These are phyloP conservation scores for Colletotrichum nymphaeae DNA, from an alignment of 2,329 filamentous ascomycete species.

Conservation along the genomic window DNA sequence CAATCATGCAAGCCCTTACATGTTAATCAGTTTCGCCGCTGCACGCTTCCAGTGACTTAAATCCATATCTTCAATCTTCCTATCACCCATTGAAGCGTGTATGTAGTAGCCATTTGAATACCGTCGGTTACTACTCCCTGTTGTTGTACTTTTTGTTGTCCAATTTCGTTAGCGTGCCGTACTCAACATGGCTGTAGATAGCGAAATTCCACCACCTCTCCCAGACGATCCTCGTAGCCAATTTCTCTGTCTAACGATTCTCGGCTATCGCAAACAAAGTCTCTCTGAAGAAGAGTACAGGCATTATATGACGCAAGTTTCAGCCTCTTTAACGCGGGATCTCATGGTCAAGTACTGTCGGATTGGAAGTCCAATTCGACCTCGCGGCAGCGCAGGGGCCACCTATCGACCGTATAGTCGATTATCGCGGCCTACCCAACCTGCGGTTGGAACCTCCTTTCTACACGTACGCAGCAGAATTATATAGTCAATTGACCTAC, in stretches of 20 bases:
- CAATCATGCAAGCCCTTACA: not conserved
- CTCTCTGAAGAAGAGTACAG: conserved; percentile 61
- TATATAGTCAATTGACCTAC: no score
- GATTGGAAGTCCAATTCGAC: no score
- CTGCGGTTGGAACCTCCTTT: no score
- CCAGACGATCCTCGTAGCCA: not conserved
- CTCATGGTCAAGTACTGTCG: conserved; percentile 58
- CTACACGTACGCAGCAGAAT: no score
- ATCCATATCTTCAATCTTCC: not conserved
- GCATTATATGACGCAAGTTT: conserved; percentile 57
- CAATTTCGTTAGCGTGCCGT: no score
- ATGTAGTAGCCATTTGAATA: not conserved
- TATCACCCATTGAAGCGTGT: not conserved
- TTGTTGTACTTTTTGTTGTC: no score
- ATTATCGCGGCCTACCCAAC: no score
- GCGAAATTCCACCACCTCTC: not conserved
- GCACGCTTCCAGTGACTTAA: not conserved
- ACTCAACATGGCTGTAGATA: no score
- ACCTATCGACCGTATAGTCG: no score
- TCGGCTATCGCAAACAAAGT: conserved; percentile 57
- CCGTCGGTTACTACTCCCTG: no score
- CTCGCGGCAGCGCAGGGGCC: no score
- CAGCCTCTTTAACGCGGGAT: conserved; percentile 57
- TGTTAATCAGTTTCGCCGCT: not conserved
- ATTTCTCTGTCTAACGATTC: conserved; percentile 59